Percentiles rank a stretch among this genome's conserved stretches.
Conservation (phyloP, 306 rosid genomes). For the Betula pendula region DNA sequence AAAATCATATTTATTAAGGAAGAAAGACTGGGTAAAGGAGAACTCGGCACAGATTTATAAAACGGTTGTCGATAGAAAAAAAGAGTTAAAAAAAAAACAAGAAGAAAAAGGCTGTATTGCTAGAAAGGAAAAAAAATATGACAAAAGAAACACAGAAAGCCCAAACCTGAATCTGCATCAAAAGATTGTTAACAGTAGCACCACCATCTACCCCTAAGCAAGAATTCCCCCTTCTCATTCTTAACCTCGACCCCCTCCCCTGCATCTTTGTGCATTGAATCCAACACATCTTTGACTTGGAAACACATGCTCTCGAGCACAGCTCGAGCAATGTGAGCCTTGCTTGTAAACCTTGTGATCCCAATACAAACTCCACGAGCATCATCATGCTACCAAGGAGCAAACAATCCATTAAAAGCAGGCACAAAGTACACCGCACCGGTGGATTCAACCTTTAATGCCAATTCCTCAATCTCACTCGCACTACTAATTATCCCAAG, state of each 20-base stretch:
- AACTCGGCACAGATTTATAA: neutral
- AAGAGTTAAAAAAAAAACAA: no score
- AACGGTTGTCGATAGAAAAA: neutral
- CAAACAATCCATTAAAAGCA: slow-evolving; percentile 87
- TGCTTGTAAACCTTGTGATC: slow-evolving; percentile 72
- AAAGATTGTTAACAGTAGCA: slow-evolving; percentile 69
- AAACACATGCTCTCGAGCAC: slow-evolving; percentile 93
- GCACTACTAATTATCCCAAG: slow-evolving; percentile 71
- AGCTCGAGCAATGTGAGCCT: slow-evolving; percentile 85
- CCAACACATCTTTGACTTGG: slow-evolving; percentile 86
- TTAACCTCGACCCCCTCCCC: slow-evolving; percentile 34
- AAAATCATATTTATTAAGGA: neutral
- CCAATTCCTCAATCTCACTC: slow-evolving; percentile 66
- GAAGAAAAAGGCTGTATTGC: neutral
- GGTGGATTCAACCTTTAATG: slow-evolving; percentile 56
- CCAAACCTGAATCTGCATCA: slow-evolving; percentile 95
- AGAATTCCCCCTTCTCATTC: slow-evolving; percentile 42
- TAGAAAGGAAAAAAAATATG: slow-evolving; percentile 6
- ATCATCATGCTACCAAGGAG: slow-evolving; percentile 98
- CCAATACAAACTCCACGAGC: slow-evolving; percentile 92
- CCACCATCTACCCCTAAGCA: slow-evolving; percentile 94
- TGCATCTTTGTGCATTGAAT: slow-evolving; percentile 80
- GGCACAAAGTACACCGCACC: slow-evolving; percentile 93
- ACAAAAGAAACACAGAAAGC: slow-evolving; percentile 14
- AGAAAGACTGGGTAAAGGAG: neutral